Evolutionary conservation across 768 basidiomycete genomes (phyloP).

Genomic region (Hygrophorus pudorinus): DNA sequence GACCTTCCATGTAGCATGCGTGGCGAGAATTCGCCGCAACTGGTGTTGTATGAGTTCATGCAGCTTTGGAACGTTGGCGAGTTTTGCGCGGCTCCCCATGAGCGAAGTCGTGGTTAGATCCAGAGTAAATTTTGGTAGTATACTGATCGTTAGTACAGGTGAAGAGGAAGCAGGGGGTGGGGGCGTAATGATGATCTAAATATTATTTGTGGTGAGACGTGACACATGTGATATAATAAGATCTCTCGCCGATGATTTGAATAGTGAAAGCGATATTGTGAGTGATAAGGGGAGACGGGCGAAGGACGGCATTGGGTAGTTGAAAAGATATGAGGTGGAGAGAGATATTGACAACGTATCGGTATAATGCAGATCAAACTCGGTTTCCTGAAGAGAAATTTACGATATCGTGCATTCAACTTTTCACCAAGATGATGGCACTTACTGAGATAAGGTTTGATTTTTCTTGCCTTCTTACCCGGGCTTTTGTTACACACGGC

Average conservation of each 20-base stretch:
- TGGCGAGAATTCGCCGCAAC: slow-evolving; percentile 54
- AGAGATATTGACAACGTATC: slow-evolving; percentile 78
- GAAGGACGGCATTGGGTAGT: slow-evolving; percentile 75
- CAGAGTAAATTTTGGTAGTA: slow-evolving; percentile 82
- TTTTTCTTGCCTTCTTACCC: slow-evolving; percentile 29
- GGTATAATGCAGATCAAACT: slow-evolving; percentile 76
- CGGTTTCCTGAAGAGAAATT: slow-evolving; percentile 45
- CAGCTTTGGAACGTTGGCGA: slow-evolving; percentile 94
- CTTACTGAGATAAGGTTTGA: slow-evolving; percentile 21
- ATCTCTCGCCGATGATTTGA: slow-evolving; percentile 51
- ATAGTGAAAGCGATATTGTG: slow-evolving; percentile 67
- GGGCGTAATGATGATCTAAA: slow-evolving; percentile 52
- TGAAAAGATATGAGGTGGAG: slow-evolving; percentile 77
- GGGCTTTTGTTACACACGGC: slow-evolving; percentile 67
- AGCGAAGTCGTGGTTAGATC: slow-evolving; percentile 83
- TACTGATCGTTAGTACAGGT: slow-evolving; percentile 57
- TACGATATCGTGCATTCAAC: slow-evolving; percentile 7
- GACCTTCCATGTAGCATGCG: slow-evolving; percentile 56
- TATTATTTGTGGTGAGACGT: slow-evolving; percentile 6
- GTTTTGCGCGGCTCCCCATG: slow-evolving; percentile 93
- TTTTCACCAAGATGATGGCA: slow-evolving; percentile 6
- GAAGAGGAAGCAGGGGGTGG: slow-evolving; percentile 43
- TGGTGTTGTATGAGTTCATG: slow-evolving; percentile 90
- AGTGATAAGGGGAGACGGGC: slow-evolving; percentile 76
- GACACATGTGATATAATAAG: slow-evolving; percentile 3